Base-by-base conservation (phyloP, 2,329 filamentous ascomycete genomes). In the Fusarium secorum region DNA sequence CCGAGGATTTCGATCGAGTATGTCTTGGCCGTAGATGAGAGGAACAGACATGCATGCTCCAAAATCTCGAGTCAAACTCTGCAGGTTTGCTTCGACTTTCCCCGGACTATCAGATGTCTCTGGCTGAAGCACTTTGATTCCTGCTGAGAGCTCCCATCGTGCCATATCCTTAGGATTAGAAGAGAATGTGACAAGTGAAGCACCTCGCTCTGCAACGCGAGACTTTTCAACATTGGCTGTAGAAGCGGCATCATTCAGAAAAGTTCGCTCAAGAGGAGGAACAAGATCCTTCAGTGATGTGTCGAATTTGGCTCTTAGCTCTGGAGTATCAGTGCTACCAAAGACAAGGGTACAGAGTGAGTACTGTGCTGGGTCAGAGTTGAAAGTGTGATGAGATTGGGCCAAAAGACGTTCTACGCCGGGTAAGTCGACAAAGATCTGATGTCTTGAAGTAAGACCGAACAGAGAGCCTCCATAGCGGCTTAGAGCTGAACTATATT, bases 21-120 rank as follows among this genome's bases (percentile, higher is more conserved):
- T 35, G 22, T 75, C 71, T 18, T 75, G 57, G 6, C 74, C 74
- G 28, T 74, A 75, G 11, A 76, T 58, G 1, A 70, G 44, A 5
- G 74, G 71, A 10, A 75, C 73, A 5, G 72, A 54, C 24, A 76
- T 71, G 30, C 72, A 75, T 4, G 68, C 71, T 22, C 72, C 74
- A 33, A 76, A 73, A 17, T 76, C 74, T n/a, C 72, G 41, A 8
- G 56, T 22, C 15, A 73, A 35, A 18, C 46, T 64, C 17, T 68
- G 57, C 5, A 73, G 24, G n/a, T 66, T 68, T 3, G 60, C 60
- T 28, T 73, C 70, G 4, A 57, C 67, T 2, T 38, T 51, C 18
- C 36, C 44, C 1, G 30, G 41, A 1, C 26, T 39, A n/a, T 18
- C 52, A 6, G 46, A 22, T n/a, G 7, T 6, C 15, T 65, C 49